Evolutionary conservation across 805 yeast genomes (phyloP), one percentile per base, ranked within the genome.

Genomic region (Sugiyamaella chiloensis): DNA sequence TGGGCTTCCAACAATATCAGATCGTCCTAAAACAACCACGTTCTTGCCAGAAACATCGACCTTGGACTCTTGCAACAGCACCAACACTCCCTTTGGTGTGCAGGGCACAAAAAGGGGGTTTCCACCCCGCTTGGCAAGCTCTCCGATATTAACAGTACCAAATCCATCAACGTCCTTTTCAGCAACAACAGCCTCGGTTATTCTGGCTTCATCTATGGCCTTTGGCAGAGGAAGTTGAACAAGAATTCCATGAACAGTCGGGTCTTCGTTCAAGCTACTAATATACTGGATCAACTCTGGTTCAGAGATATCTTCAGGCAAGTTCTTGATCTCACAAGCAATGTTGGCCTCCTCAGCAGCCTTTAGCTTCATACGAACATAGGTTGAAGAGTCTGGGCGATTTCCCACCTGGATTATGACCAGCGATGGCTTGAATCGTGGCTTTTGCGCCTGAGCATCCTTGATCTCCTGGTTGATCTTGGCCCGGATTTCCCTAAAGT

Each of bases 1-100:
- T 26, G 99, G 99, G 44, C 85, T 81, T 45, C 99, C 99, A 34
- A 91, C 99, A 58, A 91, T 93, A 63, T 93, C 97, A n/a, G 96
- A 85, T 64, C 98, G 79, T 48, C 99, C 98, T 52, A 93, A 73
- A 20, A 91, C 98, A 47, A 88, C 95, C 20, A 95, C 96, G 51
- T 77, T 75, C 60, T 87, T 80, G 51, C 97, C 97, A 19, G 79
- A 64, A 50, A 87, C 69, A 17, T 71, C 68, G 24, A 87, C 78
- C 3, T 82, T 79, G 44, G 85, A 77, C 55, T 83, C 76, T 55
- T 81, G 76, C 60, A 91, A 73, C 60, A 91, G 73, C 59, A 82
- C 86, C 73, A 91, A 83, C 57, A 89, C 80, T 50, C 98, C 99
- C 66, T 83, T 81, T 45, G 99, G 99, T 21, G 99, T 91, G 71